Evolutionary conservation across 2,329 filamentous ascomycete genomes (phyloP), one percentile per base, ranked within the genome.

Genomic region (Scleromitrula shiraiana): DNA sequence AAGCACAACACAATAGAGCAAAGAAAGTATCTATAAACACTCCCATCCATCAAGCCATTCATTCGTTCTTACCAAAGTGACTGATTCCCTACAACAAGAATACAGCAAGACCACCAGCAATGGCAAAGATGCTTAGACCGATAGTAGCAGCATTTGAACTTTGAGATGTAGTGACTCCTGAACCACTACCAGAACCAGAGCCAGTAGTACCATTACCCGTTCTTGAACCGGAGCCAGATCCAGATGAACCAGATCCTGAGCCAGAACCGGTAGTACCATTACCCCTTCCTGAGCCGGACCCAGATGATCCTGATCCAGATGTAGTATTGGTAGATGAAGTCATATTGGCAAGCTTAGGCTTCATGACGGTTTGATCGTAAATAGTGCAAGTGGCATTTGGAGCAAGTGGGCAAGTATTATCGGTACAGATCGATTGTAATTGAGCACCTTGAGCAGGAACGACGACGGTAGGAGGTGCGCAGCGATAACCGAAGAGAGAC

Each of bases 361-460:
- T 38, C 6, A 9, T 2, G 15, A 51, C 44, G 8, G 37, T 39
- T n/a, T 39, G 37, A 5, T 62, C 62, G 56, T 78, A 77, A n/a
- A 60, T 56, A 15, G 58, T 56, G 58, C 77, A 81, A 5, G 65
- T 67, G 6, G 70, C 62, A 42, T 73, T 69, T 6, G 64, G 53
- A 12, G 73, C 68, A 10, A 73, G 41, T 1, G 71, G 71, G 62
- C 77, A 81, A 32, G 63, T 60, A n/a, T 66, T 64, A 33, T 68
- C 70, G 54, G 72, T 72, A 66, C 78, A 82, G 54, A 82, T 77
- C 46, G 71, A 67, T 63, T 82, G 75, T 19, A 76, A 65, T 56
- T 75, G 67, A 8, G 68, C 50, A 5, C 67, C 68, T 48, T 74
- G 68, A 5, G 64, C 58, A 17, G 70, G 64, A 46, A 78, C 68